Conservation (phyloP, 176 grass and related monocot genomes). For the Aegilops longissima region DNA sequence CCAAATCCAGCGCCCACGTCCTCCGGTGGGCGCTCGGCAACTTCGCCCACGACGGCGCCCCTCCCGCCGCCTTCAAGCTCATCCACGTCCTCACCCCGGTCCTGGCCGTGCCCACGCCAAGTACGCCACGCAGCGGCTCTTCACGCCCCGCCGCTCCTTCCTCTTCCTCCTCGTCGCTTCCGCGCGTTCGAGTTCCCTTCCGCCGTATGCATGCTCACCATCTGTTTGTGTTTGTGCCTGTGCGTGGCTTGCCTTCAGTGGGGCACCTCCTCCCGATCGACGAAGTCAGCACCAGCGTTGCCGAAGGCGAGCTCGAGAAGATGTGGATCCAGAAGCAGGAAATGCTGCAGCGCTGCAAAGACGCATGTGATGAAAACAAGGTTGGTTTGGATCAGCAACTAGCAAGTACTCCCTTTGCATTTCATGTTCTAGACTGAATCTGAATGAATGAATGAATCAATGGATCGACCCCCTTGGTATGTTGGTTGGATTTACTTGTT, state of each 20-base stretch:
- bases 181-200: not conserved
- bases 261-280: constrained; percentile 35
- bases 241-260: not conserved
- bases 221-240: not conserved
- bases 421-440: not conserved
- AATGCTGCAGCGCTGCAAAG: constrained; percentile 27
- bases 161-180: not conserved
- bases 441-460: too few species aligned
- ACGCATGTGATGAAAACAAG: constrained; percentile 21
- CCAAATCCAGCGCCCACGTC: not conserved
- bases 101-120: constrained; percentile 22
- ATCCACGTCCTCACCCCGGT: constrained; percentile 21
- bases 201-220: not conserved
- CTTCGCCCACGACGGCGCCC: not conserved
- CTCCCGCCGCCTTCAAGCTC: not conserved
- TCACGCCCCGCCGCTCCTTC: not conserved
- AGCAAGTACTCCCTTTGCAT: not conserved
- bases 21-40: constrained; percentile 28
- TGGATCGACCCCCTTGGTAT: not conserved
- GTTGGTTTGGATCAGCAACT: not conserved
- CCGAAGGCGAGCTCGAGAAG: constrained; percentile 25
- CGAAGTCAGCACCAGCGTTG: constrained; percentile 21
- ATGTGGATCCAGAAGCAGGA: constrained; percentile 1
- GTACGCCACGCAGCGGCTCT: not conserved
- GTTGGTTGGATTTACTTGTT: not conserved